Base-by-base conservation (phyloP, 768 basidiomycete species). In the Russula sp. region DNA sequence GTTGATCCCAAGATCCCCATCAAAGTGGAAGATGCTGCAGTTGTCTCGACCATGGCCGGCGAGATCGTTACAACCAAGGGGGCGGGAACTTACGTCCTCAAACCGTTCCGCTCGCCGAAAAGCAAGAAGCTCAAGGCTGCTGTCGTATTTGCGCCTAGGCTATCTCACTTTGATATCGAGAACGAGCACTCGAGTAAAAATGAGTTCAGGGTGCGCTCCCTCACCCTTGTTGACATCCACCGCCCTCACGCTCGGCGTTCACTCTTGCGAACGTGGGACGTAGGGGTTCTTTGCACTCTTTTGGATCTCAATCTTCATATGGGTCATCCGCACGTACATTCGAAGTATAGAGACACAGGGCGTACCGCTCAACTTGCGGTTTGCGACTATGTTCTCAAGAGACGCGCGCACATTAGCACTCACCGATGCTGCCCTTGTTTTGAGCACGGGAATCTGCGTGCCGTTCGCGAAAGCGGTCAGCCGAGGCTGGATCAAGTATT, bases 231-330 rank as follows among this genome's bases (percentile, higher is more conserved):
- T 20, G 16, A n/a, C 47, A 9, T 8, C 6, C 13, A 16, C 43
- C 46, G 38, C 47, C 22, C 52, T 29, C n/a, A 61, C 16, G 7
- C 41, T 20, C 35, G 7, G 14, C 32, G 35, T 41, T 59, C 29
- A 42, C 22, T 59, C n/a, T 8, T 22, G 14, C 29, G 3, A 13
- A 22, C 35, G 16, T 10, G 50, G 25, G 10, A 22, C 25, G 47
- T 67, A 90, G 87, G 96, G 96, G 1, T 98, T 98, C 77, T 98
- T 93, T 74, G 84, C 89, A 4, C 81, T 98, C 53, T 98, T 98
- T 76, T 98, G 97, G 86, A 84, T 90, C 58, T 87, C 87, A 22
- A 83, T 95, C 66, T 93, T 90, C 68, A 81, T 96, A 53, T 85
- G 93, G 70, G 82, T 86, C 11, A 71, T 93, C 43, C 81, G 86